Base-by-base conservation (phyloP, 2,329 filamentous ascomycete genomes). In the Diaporthe ilicicola region DNA sequence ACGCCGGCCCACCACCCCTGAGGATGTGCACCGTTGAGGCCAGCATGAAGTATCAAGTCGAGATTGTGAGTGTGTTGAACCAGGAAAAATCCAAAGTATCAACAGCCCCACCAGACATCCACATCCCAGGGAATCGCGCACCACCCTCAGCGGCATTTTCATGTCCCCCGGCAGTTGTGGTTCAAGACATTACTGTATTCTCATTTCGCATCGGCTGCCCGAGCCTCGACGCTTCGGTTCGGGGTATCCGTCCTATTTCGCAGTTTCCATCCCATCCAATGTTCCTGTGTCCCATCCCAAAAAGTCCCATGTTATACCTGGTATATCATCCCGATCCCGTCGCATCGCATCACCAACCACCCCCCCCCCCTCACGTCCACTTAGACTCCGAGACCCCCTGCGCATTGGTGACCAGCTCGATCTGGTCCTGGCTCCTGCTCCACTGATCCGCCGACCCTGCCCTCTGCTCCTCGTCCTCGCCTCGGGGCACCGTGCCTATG, bases 341-440 rank as follows among this genome's bases (percentile, higher is more conserved):
- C 53, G 15, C 17, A 39, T 56, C 17, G 39, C 54, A 24, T 22
- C 13, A n/a, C 4, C n/a, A n/a, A n/a, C n/a, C n/a, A n/a, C n/a
- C n/a, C n/a, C n/a, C n/a, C n/a, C 24, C 5, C 17, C 27, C 37
- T 59, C 42, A 68, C 4, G 32, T 24, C 53, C 29, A 55, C 42
- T 68, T 68, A 27, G 53, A 29, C 22, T 56, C 53, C 5, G 53
- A 34, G n/a, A 66, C 10, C 9, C 62, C 62, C 24, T 66, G 62
- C 12, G 65, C 65, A n/a, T 59, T 48, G 19, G 65, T 68, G 29
- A 68, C 65, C 29, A 68, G 65, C 44, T 68, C 65, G 53, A 68
- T 68, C 53, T 68, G 65, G 32, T 68, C 65, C 53, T 68, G 65
- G 44, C 65, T 62, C 29, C 59, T 62, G 59, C 42, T 59, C 53